Evolutionary conservation across 257 asterid species (phyloP), one percentile per base, ranked within the genome.

Genomic region (Prunella vulgaris): DNA sequence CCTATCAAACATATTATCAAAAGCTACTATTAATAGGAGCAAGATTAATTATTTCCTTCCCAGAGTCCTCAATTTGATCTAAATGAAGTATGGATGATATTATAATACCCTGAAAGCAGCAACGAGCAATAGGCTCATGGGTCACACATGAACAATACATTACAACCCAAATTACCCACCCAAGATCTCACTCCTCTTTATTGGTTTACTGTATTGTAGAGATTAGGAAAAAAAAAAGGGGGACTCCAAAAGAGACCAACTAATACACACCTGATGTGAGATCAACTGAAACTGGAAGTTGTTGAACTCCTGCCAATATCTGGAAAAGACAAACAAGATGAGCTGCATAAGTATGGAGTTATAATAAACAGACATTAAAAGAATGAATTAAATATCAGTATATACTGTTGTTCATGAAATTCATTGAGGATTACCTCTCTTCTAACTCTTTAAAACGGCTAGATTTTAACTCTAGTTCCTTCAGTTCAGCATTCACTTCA

Each of bases 231-330:
- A 37, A 37, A 30, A 28, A 57, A 61, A 64, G 28, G n/a, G n/a
- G n/a, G 17, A 69, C 13, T 69, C 53, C 5, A 66, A 33, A 42
- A 49, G 57, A 35, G 54, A 40, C 28, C 27, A 59, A 69, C 53
- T 9, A 65, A 38, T 64, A 72, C 84, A 71, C 61, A 94, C 99
- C 99, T 94, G 99, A 80, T 89, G 94, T 17, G 97, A 81, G 58
- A 85, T 87, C 85, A 91, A 78, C 72, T 91, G 96, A 79, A 86
- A 91, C 92, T 89, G 96, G 80, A 86, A 91, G 71, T 89, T 90
- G 70, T 94, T 94, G 77, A 87, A 91, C 78, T 94, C 97, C 40
- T 78, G 93, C 99, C 99, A 94, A 73, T 94, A 94, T 76, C 99
- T 94, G 85, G 72, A 73, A 59, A 77, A 74, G 18, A 69, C 14